phyloP scores from a whole-genome alignment of 2,329 filamentous ascomycete genomes.

The Curvularia sp. region DNA sequence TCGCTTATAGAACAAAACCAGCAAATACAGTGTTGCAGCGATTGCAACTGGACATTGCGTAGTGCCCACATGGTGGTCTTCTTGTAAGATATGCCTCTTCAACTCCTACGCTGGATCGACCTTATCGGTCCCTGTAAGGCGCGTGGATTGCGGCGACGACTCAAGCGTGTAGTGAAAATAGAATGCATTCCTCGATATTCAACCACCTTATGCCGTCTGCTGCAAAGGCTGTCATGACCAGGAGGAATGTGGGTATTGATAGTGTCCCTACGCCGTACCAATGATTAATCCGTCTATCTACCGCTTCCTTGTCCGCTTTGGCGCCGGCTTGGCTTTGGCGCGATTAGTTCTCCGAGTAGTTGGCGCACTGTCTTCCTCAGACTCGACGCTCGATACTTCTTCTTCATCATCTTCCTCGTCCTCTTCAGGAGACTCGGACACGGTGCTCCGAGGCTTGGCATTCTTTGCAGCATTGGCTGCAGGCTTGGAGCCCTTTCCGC shows the following conservation, averaged over 20 bases:
- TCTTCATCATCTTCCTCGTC: constrained; percentile 47
- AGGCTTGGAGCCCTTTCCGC: constrained; percentile 34
- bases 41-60: background rate
- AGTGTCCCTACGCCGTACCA: constrained; percentile 1
- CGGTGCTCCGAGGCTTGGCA: constrained; percentile 42
- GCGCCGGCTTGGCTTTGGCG: constrained; percentile 33
- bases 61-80: background rate
- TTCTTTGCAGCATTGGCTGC: constrained; percentile 35
- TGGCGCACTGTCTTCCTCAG: constrained; percentile 44
- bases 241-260: constrained; percentile 9
- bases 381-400: constrained; percentile 42
- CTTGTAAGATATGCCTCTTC: background rate
- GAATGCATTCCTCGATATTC: background rate
- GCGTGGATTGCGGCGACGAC: background rate
- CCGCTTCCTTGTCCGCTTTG: constrained; percentile 43
- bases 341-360: constrained; percentile 45
- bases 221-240: constrained; percentile 2
- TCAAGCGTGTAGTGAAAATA: background rate
- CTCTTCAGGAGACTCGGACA: constrained; percentile 51
- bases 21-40: background rate
- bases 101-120: too few species aligned
- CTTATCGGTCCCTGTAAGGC: background rate
- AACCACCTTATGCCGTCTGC: background rate
- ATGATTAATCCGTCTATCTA: background rate
- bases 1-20: background rate